phyloP scores from a whole-genome alignment of 805 yeast genomes.

The Dipodascus albidus region DNA sequence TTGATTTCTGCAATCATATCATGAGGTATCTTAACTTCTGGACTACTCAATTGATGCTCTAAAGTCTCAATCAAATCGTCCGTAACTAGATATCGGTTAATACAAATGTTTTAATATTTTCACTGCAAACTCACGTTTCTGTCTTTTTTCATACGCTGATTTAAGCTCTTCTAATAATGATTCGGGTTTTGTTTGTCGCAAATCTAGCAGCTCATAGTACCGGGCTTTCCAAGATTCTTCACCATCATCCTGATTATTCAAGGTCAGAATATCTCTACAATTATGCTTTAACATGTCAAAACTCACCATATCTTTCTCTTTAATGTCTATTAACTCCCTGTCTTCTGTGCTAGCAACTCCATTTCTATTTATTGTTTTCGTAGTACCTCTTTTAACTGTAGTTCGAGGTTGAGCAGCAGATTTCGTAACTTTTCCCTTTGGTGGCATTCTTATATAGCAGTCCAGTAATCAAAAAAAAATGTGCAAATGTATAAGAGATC shows the following conservation, averaged over 20 bases:
- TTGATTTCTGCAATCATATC: neutral
- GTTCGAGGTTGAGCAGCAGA: neutral
- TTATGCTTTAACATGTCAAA: neutral
- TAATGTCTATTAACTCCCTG: neutral
- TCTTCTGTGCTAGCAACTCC: neutral
- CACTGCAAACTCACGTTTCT: neutral
- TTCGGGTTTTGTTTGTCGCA: neutral
- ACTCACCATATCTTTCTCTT: neutral
- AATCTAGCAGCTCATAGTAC: neutral
- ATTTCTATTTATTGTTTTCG: neutral
- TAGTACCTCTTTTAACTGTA: too few species aligned
- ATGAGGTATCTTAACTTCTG: neutral
- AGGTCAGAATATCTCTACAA: neutral
- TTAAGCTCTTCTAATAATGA: neutral
- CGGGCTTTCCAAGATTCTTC: neutral
- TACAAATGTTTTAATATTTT: too few species aligned
- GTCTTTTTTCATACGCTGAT: neutral
- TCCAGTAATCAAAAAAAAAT: too few species aligned
- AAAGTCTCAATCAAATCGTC: neutral
- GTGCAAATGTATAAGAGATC: too few species aligned
- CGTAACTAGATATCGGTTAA: neutral
- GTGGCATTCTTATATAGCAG: neutral
- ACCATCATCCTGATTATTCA: neutral
- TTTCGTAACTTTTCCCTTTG: neutral
- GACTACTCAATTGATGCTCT: neutral